phyloP scores from a whole-genome alignment of 2,329 filamentous ascomycete species.

The Neophaeococcomyces aloes region DNA sequence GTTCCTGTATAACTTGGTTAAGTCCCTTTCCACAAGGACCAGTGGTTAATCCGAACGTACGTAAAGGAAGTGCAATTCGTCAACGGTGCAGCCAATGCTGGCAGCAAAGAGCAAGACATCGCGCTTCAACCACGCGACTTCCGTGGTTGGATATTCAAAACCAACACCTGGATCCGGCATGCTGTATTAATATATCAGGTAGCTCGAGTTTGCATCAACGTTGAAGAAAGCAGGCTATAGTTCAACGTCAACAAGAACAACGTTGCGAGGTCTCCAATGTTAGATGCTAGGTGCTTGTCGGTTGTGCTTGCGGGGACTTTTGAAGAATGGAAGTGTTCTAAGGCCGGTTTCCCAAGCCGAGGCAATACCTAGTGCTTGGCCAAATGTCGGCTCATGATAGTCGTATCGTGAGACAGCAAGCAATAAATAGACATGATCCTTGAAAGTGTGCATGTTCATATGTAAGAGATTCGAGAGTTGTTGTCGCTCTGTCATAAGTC shows the following conservation, averaged over 20 bases:
- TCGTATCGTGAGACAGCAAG: background rate
- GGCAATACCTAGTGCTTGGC: background rate
- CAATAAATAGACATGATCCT: no score
- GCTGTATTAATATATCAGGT: constrained; percentile 11
- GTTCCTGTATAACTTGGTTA: constrained; percentile 44
- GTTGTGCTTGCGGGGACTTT: constrained; percentile 4
- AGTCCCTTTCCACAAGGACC: background rate
- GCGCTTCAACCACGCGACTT: constrained; percentile 77
- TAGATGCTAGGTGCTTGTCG: background rate
- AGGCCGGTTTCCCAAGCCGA: background rate
- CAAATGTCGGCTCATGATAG: background rate
- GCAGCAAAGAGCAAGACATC: constrained; percentile 83
- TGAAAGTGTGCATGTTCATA: no score
- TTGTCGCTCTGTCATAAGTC: no score
- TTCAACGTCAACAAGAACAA: no score
- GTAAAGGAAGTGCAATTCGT: constrained; percentile 89
- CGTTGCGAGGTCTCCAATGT: background rate
- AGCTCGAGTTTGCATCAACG: no score
- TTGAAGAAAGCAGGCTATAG: no score
- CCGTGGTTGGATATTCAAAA: constrained; percentile 65
- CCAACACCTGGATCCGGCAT: constrained; percentile 51
- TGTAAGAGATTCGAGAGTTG: no score
- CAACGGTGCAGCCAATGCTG: constrained; percentile 72
- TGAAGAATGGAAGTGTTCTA: background rate
- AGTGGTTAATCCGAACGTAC: constrained; percentile 39